phyloP scores from a whole-genome alignment of 2,329 filamentous ascomycete genomes.

The Cladosporium halotolerans region DNA sequence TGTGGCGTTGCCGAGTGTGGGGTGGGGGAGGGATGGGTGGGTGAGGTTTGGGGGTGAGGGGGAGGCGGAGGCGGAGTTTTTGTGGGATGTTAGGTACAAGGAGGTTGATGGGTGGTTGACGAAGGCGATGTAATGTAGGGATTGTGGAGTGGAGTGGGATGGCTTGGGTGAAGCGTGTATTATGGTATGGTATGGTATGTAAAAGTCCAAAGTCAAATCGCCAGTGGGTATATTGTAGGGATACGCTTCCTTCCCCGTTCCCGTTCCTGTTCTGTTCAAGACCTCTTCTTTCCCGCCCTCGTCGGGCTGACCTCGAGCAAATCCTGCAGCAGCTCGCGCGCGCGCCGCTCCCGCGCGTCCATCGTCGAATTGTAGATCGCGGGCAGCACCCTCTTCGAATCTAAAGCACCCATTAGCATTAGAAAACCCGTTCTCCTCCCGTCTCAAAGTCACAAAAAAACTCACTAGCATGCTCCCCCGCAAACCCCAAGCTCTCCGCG shows the following conservation, averaged over 20 bases:
- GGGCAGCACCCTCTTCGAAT: constrained; percentile 54
- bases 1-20: constrained; percentile 28
- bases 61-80: constrained; percentile 4
- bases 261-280: constrained; percentile 1
- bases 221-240: neutral
- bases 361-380: constrained; percentile 57
- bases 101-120: constrained; percentile 9
- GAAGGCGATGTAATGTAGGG: neutral
- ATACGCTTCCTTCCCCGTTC: too few species aligned
- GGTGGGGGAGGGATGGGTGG: constrained; percentile 16
- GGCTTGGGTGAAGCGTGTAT: neutral
- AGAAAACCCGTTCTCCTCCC: neutral
- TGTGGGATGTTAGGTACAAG: constrained; percentile 19
- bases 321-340: constrained; percentile 37
- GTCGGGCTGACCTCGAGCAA: constrained; percentile 26
- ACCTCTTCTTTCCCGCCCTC: constrained; percentile 24
- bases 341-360: constrained; percentile 52
- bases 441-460: constrained; percentile 14
- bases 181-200: neutral
- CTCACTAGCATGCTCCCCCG: constrained; percentile 69
- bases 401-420: constrained; percentile 17
- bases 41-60: neutral
- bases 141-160: too few species aligned
- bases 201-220: too few species aligned
- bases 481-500: constrained; percentile 67